A percentile compares a stretch with the other conserved stretches of the same genome.
phyloP scores from a whole-genome alignment of 2,329 filamentous ascomycete genomes.

The Scedosporium aurantiacum region DNA sequence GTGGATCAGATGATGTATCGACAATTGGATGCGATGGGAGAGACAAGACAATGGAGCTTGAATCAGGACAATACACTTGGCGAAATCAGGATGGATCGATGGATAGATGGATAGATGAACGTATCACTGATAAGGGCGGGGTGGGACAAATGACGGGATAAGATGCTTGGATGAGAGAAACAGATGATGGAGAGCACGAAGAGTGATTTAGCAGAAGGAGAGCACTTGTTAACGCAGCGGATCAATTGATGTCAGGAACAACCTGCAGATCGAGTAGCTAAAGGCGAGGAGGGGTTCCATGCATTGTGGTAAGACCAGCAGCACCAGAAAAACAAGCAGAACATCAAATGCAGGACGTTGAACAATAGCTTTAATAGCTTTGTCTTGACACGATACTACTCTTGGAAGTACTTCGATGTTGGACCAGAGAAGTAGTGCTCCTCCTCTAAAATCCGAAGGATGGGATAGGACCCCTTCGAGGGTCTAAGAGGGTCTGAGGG shows the following conservation, averaged over 20 bases:
- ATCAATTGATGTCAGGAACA: not conserved
- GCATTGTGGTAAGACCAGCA: no score
- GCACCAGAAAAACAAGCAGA: no score
- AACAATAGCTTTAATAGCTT: no score
- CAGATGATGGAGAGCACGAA: not conserved
- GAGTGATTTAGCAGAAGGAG: not conserved
- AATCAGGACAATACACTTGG: not conserved
- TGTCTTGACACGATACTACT: no score
- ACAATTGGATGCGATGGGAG: not conserved
- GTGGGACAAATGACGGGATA: constrained; percentile 1
- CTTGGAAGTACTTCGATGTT: no score
- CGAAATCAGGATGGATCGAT: not conserved
- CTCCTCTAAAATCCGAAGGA: no score
- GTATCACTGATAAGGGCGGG: constrained; percentile 1
- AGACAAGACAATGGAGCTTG: not conserved
- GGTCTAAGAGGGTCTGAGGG: no score
- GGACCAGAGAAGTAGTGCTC: no score
- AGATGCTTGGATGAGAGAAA: not conserved
- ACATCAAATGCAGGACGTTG: no score
- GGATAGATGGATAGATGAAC: not conserved
- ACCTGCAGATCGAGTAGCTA: not conserved
- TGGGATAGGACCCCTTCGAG: no score
- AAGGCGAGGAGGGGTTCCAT: no score
- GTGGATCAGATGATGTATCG: constrained; percentile 4
- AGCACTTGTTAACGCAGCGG: not conserved